A percentile compares a stretch with the other conserved stretches of the same genome.
phyloP scores from a whole-genome alignment of 495 filamentous ascomycete genomes.

The Chaetomium tenue region DNA sequence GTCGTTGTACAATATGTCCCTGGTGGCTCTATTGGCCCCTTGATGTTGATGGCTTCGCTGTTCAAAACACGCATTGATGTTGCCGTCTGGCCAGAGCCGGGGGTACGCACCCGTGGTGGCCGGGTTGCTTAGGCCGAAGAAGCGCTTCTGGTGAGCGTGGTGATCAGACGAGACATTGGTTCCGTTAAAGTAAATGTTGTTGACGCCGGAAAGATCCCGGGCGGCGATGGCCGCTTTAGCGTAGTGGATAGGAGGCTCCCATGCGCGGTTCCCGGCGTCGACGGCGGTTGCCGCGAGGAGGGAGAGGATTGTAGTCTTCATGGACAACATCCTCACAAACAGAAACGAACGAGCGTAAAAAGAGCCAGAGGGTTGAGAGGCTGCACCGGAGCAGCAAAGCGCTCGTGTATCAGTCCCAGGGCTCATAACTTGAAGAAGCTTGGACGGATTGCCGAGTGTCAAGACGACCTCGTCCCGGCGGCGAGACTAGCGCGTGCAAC shows the following conservation, averaged over 20 bases:
- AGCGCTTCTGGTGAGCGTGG: slow-evolving; percentile 3
- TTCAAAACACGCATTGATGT: slow-evolving; percentile 1
- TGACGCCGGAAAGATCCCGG: not conserved
- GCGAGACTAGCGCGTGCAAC: not conserved
- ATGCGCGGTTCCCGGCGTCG: slow-evolving; percentile 1
- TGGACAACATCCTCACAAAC: not conserved
- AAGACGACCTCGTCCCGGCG: not conserved
- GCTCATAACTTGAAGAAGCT: not conserved
- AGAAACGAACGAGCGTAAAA: not conserved
- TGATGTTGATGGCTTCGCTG: not conserved
- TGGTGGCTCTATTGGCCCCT: not conserved
- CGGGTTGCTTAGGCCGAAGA: not conserved
- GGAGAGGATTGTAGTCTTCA: not conserved
- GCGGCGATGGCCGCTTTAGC: slow-evolving; percentile 1
- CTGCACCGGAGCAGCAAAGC: not conserved
- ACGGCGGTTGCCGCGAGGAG: not conserved
- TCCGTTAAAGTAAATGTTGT: not conserved
- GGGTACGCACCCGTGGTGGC: not conserved
- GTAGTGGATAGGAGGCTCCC: not conserved
- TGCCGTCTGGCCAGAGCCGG: not conserved
- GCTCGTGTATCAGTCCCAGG: not conserved
- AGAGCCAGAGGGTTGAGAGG: not conserved
- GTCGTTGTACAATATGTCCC: not conserved
- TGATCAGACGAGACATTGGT: not conserved
- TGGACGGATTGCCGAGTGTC: not conserved